Conservation (phyloP, 73 alveolate genomes). For the Tetrahymena elliotti region DNA sequence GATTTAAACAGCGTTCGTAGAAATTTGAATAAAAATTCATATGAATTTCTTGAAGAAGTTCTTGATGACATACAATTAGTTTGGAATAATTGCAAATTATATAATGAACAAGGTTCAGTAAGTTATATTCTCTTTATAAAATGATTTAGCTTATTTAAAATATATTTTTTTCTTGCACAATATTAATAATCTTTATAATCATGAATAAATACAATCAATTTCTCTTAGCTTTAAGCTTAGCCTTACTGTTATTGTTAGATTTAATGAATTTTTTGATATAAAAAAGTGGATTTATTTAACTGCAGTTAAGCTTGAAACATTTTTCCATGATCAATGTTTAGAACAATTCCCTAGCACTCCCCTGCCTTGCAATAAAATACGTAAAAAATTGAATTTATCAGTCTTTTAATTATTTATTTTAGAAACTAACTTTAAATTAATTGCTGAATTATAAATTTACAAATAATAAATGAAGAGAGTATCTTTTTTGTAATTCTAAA, state of each 20-base stretch:
- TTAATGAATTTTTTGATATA: not conserved
- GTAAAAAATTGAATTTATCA: not conserved
- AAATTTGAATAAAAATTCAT: conserved; percentile 42
- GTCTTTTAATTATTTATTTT: not conserved
- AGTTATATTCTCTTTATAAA: not conserved
- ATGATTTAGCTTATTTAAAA: not conserved
- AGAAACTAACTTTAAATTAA: not conserved
- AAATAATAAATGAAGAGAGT: not conserved
- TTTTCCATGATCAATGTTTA: not conserved
- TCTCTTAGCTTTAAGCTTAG: not conserved
- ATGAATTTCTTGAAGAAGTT: conserved; percentile 47
- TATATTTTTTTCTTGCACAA: not conserved
- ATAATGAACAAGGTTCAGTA: conserved; percentile 57
- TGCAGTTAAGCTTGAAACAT: not conserved
- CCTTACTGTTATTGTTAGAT: not conserved
- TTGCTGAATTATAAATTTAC: not conserved
- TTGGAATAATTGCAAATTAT: conserved; percentile 73
- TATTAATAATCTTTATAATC: too few species aligned
- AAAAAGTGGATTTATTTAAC: not conserved
- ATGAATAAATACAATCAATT: too few species aligned
- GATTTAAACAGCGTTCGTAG: conserved; percentile 63
- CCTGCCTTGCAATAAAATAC: not conserved
- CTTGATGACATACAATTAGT: conserved; percentile 54
- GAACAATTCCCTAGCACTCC: not conserved
- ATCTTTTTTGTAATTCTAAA: not conserved